phyloP scores from a whole-genome alignment of 225 moss, liverwort and hornwort genomes.

The Polytrichum formosum region DNA sequence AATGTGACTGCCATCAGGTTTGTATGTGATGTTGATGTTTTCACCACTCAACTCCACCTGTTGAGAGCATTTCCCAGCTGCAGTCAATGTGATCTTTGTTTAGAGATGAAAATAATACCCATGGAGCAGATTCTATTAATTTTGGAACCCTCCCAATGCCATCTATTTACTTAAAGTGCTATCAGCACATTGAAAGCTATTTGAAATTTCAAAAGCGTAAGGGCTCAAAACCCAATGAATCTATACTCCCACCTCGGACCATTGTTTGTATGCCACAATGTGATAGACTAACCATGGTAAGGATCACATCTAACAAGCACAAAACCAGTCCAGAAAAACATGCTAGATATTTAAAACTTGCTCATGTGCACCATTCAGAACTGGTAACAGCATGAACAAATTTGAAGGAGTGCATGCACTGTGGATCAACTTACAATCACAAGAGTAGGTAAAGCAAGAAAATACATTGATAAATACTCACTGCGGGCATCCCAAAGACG shows the following conservation, averaged over 20 bases:
- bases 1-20: slow-evolving; percentile 98
- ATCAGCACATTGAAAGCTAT: slow-evolving; percentile 1
- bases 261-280: no score
- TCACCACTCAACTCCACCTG: slow-evolving; percentile 99
- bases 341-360: no score
- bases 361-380: no score
- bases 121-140: no score
- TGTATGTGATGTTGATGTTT: slow-evolving; percentile 99
- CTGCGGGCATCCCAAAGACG: slow-evolving; percentile 99
- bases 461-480: slow-evolving; percentile 77
- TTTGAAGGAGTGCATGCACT: background rate
- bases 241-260: no score
- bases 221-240: no score
- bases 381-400: no score
- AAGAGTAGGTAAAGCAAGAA: slow-evolving; percentile 28
- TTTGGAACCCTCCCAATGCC: background rate
- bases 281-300: no score
- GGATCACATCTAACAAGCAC: no score
- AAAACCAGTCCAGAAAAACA: no score
- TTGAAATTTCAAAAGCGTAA: background rate
- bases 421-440: no score
- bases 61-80: slow-evolving; percentile 97
- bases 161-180: background rate
- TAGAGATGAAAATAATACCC: background rate
- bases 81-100: slow-evolving; percentile 15